phyloP scores from a whole-genome alignment of 2,329 filamentous ascomycete species.

The Botrytis fragariae region DNA sequence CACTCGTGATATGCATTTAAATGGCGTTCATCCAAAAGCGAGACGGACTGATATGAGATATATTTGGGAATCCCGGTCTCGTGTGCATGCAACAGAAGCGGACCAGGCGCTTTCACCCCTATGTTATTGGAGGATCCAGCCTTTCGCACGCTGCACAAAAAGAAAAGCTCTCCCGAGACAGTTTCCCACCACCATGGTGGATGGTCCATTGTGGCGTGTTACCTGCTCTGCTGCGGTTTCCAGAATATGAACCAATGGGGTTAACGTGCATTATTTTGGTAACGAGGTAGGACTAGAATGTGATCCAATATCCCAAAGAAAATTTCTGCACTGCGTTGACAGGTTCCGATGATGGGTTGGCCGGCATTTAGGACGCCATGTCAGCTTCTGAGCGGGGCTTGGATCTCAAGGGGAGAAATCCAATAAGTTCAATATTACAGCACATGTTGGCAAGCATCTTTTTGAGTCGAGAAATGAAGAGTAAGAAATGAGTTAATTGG shows the following conservation, averaged over 20 bases:
- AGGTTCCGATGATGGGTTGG: slow-evolving; percentile 9
- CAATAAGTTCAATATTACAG: not conserved
- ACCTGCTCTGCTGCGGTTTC: not conserved
- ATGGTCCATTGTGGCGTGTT: slow-evolving; percentile 9
- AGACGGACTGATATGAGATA: not conserved
- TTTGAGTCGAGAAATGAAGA: not conserved
- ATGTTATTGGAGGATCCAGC: not conserved
- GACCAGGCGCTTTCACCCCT: slow-evolving; percentile 1
- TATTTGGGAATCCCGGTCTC: not conserved
- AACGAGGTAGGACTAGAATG: slow-evolving; percentile 4
- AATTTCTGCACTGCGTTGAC: slow-evolving; percentile 6
- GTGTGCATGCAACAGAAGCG: slow-evolving; percentile 11
- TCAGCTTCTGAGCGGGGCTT: not conserved
- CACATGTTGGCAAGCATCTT: not conserved
- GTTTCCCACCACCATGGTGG: slow-evolving; percentile 6
- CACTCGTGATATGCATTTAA: slow-evolving; percentile 15
- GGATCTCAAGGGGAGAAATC: not conserved
- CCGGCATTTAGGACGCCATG: not conserved
- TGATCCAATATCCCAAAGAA: slow-evolving; percentile 2
- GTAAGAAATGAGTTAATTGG: not conserved
- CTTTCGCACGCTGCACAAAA: not conserved
- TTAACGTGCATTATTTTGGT: slow-evolving; percentile 1
- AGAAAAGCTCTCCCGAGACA: slow-evolving; percentile 16
- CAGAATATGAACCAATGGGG: not conserved
- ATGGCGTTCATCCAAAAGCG: not conserved